Evolutionary conservation across 176 grass and related monocot species (phyloP).

Genomic region (Miscanthus lutarioriparius): DNA sequence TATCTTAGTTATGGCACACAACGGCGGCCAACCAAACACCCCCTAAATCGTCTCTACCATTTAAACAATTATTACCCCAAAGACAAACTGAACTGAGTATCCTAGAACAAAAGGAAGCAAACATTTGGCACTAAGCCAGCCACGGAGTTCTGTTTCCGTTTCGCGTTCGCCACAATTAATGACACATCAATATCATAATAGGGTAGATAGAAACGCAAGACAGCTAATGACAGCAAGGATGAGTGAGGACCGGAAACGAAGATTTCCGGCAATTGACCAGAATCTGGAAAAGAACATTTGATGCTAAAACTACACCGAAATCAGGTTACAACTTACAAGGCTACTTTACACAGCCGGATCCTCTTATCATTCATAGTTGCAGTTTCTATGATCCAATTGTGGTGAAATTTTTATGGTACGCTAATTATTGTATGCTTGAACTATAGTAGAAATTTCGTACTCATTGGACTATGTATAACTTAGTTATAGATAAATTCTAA

Average conservation of each 20-base stretch:
- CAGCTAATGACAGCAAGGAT: background rate
- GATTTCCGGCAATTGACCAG: background rate
- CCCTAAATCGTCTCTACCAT: background rate
- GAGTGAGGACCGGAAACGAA: background rate
- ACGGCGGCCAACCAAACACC: no score
- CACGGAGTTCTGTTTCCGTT: background rate
- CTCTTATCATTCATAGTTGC: no score
- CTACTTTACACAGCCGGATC: background rate
- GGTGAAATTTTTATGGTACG: no score
- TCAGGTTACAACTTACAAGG: no score
- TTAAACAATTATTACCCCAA: background rate
- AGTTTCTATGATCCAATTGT: no score
- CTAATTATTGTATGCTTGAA: no score
- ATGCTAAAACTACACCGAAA: background rate
- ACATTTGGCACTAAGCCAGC: background rate
- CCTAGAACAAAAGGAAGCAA: background rate
- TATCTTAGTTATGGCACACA: no score
- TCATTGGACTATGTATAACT: no score
- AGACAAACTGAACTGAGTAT: background rate
- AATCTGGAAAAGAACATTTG: background rate
- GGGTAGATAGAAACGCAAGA: background rate
- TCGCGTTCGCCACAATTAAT: background rate
- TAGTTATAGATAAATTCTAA: no score
- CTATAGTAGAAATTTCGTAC: no score
- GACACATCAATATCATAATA: no score